phyloP scores from a whole-genome alignment of 352 stramenopile genomes.

The Ophiocytium majus region DNA sequence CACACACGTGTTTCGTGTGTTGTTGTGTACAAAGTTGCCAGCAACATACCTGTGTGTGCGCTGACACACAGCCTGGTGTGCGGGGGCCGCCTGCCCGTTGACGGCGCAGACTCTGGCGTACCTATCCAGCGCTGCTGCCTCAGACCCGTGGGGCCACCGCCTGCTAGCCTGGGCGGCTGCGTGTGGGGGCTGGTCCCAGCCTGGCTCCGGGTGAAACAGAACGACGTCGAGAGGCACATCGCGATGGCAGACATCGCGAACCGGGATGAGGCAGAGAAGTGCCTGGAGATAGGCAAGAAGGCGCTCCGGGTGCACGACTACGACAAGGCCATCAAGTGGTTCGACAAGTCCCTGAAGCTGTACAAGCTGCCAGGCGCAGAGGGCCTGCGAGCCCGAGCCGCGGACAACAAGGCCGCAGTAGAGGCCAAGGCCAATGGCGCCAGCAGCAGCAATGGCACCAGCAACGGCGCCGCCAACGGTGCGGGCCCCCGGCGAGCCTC shows the following conservation, averaged over 20 bases:
- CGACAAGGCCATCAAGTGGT: conserved; percentile 82
- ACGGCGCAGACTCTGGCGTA: no score
- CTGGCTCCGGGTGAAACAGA: no score
- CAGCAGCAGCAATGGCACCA: conserved; percentile 61
- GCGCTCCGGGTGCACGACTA: conserved; percentile 76
- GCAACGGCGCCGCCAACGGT: background rate
- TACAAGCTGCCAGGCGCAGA: conserved; percentile 73
- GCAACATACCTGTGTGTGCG: no score
- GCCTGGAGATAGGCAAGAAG: conserved; percentile 79
- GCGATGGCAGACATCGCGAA: conserved; percentile 60
- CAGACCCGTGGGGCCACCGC: no score
- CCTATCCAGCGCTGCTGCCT: no score
- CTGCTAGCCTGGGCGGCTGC: no score
- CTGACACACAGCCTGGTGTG: no score
- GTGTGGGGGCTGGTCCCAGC: no score
- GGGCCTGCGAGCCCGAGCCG: conserved; percentile 30
- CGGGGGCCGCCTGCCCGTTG: no score
- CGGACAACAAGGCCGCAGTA: conserved; percentile 47
- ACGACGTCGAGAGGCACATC: no score
- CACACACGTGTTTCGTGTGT: no score
- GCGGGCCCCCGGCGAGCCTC: background rate
- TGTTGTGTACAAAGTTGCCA: no score
- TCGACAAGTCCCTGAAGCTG: conserved; percentile 82
- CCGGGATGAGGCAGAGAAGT: conserved; percentile 83
- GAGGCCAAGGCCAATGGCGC: conserved; percentile 67